Evolutionary conservation across 495 filamentous ascomycete species (phyloP).

Genomic region (Neurospora sp.): DNA sequence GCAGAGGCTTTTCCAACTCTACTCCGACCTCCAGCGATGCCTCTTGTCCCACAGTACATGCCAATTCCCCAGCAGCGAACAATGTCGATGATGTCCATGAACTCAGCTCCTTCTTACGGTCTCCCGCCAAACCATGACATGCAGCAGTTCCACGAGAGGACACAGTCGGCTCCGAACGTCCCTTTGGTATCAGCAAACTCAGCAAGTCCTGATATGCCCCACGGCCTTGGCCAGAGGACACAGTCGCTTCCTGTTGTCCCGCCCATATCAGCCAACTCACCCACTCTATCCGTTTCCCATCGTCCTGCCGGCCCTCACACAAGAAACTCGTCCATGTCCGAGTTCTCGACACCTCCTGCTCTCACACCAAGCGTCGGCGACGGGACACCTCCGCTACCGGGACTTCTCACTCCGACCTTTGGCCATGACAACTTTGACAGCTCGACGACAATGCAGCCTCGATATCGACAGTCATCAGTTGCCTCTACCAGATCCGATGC

Average conservation of each 20-base stretch:
- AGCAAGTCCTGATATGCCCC: background rate
- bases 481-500: background rate
- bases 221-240: background rate
- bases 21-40: background rate
- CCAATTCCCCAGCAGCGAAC: conserved; percentile 3
- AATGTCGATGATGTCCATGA: conserved; percentile 1
- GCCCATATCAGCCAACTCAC: background rate
- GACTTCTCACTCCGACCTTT: background rate
- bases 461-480: background rate
- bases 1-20: conserved; percentile 25
- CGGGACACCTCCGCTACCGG: background rate
- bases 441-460: background rate
- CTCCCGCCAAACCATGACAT: conserved; percentile 6
- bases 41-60: conserved; percentile 8
- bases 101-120: background rate
- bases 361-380: background rate
- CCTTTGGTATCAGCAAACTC: background rate
- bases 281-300: background rate
- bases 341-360: background rate
- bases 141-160: background rate
- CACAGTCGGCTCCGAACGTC: background rate
- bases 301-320: background rate
- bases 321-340: background rate
- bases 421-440: background rate
- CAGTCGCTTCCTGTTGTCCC: background rate